Evolutionary conservation across 2,329 filamentous ascomycete genomes (phyloP), one percentile per base, ranked within the genome.

Genomic region (Monosporascus sp.): DNA sequence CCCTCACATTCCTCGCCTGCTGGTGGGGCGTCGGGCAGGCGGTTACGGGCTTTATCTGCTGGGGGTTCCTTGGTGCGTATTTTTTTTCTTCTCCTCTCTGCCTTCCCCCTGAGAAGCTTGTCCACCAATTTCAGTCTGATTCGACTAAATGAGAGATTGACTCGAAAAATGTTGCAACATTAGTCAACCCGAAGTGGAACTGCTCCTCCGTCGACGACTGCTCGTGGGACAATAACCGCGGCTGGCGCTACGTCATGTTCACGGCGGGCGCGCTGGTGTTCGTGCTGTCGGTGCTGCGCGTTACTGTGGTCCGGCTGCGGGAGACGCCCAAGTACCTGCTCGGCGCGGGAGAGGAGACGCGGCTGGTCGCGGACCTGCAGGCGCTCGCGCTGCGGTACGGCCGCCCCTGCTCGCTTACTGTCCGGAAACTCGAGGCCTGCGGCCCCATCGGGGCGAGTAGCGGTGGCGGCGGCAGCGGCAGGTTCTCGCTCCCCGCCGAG

Each of bases 271-370:
- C 71, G 6, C 65, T 80, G 9, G 72, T 78, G 37, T 65, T 78
- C 20, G 63, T 72, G 50, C 72, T 80, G 67, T 84, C 81, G 44
- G 63, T 84, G 45, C 60, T 78, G 1, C 78, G 82, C 20, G 72
- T 83, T 38, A 74, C 78, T 1, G 62, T 84, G 38, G 77, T 85
- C 59, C 69, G 71, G 5, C 77, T 85, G 47, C 75, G 74, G 55
- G 81, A 85, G 59, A 83, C 80, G 2, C 82, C 82, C 1, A 85
- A 85, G 60, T 85, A 80, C 58, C 71, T 82, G 6, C 68, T 85
- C 7, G 77, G 75, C 43, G 69, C 73, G 14, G 80, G 80, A 9
- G 65, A 73, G 24, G 81, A 85, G 49, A 74, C 68, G 2, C 70
- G 78, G 53, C 74, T 82, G 0, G 74, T 84, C 45, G 62, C 69